Evolutionary conservation across 148 eudicot genomes (phyloP).

Genomic region (Limonium bicolor): DNA sequence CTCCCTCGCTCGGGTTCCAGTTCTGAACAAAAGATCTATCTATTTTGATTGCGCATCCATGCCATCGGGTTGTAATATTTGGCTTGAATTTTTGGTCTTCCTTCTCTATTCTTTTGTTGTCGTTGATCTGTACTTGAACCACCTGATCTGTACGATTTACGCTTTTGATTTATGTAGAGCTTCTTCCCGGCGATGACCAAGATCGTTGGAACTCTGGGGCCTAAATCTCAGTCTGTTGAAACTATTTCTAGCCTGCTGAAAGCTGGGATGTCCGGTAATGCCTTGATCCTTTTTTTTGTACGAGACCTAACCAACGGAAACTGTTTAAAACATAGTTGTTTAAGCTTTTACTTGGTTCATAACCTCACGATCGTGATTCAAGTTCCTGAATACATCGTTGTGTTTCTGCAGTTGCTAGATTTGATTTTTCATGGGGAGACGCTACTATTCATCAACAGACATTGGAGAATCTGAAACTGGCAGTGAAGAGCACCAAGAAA

Average conservation of each 20-base stretch:
- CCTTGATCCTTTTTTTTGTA: no score
- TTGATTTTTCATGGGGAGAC: constrained; percentile 94
- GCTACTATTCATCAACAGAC: constrained; percentile 70
- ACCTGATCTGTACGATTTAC: constrained; percentile 2
- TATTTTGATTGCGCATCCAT: background rate
- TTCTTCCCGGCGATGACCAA: constrained; percentile 90
- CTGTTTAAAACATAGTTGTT: no score
- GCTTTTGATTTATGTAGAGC: constrained; percentile 25
- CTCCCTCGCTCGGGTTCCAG: background rate
- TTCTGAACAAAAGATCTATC: background rate
- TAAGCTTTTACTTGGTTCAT: no score
- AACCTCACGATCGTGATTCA: no score
- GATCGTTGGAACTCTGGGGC: constrained; percentile 94
- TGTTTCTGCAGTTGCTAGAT: constrained; percentile 69
- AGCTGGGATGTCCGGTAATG: constrained; percentile 81
- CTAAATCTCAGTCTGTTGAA: constrained; percentile 70
- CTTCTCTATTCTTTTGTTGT: background rate
- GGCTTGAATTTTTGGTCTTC: background rate
- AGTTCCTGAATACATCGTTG: no score
- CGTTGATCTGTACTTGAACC: background rate
- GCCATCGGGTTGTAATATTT: no score
- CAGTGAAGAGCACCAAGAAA: constrained; percentile 73
- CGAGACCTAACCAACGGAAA: no score
- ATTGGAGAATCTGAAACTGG: constrained; percentile 69
- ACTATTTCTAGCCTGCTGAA: constrained; percentile 63